Evolutionary conservation across 2,329 filamentous ascomycete genomes (phyloP), one percentile per base, ranked within the genome.

Genomic region (Penicillium sp.): DNA sequence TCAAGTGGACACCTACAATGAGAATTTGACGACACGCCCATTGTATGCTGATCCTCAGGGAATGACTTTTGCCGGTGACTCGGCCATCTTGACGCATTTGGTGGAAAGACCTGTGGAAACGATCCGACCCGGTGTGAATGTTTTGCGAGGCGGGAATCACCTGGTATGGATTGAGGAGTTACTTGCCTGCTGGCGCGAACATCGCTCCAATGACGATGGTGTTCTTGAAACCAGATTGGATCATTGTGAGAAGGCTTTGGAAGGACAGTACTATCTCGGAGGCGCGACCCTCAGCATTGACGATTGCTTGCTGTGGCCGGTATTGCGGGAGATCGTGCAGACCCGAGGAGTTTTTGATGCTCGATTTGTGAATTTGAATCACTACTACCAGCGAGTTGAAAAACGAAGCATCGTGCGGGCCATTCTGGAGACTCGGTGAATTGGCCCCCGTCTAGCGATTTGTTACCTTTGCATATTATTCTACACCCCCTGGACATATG

Each of bases 291-390:
- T 76, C 45, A 65, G 65, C 2, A 66, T 76, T 28, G 74, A 75
- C 43, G 74, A 77, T 53, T 76, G 74, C 50, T 65, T 70, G 1
- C 63, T 77, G 33, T 77, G 74, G 74, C 71, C 74, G 1, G 63
- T 77, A 2, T 49, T 77, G 7, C 58, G 69, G 42, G 67, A 73
- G 25, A 71, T 76, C 16, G 61, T 69, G 25, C 58, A 61, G n/a
- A 54, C 49, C 1, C 18, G 66, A 50, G 31, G 63, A 46, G 5
- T 45, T 51, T 9, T 58, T 67, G 35, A 63, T 62, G 3, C 56
- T 54, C 46, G 48, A 4, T 73, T 70, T 43, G 67, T 66, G 16
- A 63, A 63, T 16, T 46, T 76, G 18, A 51, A 58, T 7, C 63
- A 64, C 10, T 76, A 76, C 48, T 73, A 75, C 50, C 54, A 62